Evolutionary conservation across 768 basidiomycete species (phyloP), one percentile per base, ranked within the genome.

Genomic region (Mrakia gelida): DNA sequence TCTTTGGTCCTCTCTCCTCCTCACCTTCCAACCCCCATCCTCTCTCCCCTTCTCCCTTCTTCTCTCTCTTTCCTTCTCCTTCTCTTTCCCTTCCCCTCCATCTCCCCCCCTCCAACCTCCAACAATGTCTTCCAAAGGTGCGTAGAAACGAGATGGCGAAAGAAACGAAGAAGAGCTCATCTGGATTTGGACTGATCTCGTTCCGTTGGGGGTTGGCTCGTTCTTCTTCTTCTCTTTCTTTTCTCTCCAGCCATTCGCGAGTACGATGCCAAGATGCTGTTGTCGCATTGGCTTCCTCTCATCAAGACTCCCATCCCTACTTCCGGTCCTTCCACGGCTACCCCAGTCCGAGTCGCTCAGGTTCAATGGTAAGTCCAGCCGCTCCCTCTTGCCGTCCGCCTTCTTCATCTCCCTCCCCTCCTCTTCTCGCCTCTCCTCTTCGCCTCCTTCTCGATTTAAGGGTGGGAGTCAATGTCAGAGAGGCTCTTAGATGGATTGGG

Each of bases 241-340:
- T 26, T 10, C n/a, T 56, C n/a, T 18, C 41, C 75, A 91, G 90
- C 91, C 81, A 96, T 98, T 87, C 92, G 93, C 84, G 95, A 98
- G 88, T 98, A 94, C 88, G 96, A 99, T 85, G 96, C 96, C 81
- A 99, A 98, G 88, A 92, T 98, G 81, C 89, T 98, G 81, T 88
- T 98, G 43, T 93, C 95, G 56, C 97, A 98, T 88, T 98, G 95
- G 95, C 91, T 98, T 80, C 90, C 92, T 85, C 90, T 94, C 80
- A 92, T 94, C 18, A 79, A 79, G 78, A 79, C 78, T 43, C 92
- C 95, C 41, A 83, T 91, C 18, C 90, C 73, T 23, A 79, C 78
- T 32, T 76, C 75, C 11, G 78, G 78, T 26, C 74, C 78, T 34
- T 75, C 78, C 38, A 75, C 78, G 11, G 75, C 78, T 9, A 72